Conservation (phyloP, 768 basidiomycete genomes). For the Lactifluus hygrophoroides region DNA sequence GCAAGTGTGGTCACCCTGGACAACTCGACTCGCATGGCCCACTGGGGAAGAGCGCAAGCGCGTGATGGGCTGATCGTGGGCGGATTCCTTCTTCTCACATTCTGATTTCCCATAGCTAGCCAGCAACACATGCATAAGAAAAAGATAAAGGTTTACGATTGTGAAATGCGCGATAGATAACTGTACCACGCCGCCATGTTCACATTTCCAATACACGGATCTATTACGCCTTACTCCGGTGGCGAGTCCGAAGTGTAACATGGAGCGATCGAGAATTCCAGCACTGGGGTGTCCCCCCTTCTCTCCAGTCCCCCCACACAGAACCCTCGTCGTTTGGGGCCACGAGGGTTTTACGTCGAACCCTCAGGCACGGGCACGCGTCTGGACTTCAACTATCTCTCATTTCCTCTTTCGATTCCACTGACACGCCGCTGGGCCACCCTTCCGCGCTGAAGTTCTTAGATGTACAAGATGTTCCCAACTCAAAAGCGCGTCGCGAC, state of each 20-base stretch:
- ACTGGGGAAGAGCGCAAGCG: conserved; percentile 29
- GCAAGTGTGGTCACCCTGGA: conserved; percentile 29
- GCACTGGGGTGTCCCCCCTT: too few relatives aligned
- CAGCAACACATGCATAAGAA: too few relatives aligned
- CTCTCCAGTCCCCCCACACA: background rate
- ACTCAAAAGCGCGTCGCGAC: too few relatives aligned
- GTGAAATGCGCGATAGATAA: background rate
- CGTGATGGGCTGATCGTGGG: conserved; percentile 25
- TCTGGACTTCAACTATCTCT: background rate
- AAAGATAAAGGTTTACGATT: background rate
- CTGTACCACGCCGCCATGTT: background rate
- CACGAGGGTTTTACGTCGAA: background rate
- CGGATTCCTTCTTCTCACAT: conserved; percentile 21
- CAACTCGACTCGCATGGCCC: conserved; percentile 27
- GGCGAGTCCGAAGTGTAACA: background rate
- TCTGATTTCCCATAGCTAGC: background rate
- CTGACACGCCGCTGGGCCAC: background rate
- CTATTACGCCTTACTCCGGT: background rate
- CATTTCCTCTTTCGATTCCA: background rate
- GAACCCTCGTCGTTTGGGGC: background rate
- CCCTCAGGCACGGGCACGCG: background rate
- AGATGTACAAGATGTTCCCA: background rate
- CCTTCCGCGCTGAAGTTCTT: background rate
- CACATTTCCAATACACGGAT: background rate
- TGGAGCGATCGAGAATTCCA: background rate